phyloP scores from a whole-genome alignment of 495 filamentous ascomycete genomes.

The Penicillium cinerascens region DNA sequence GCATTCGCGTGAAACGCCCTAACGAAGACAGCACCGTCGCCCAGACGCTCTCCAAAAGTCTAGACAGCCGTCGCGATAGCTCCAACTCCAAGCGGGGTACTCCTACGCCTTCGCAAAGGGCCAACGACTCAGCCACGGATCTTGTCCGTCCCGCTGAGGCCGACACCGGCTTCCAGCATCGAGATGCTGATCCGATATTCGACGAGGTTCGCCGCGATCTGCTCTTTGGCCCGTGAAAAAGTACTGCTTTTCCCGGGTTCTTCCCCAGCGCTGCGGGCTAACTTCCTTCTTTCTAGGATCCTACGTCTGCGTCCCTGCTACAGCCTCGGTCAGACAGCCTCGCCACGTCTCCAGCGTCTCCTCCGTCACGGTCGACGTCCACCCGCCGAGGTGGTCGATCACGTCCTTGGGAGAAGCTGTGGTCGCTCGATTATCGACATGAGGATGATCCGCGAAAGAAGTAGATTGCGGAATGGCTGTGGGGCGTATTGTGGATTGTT shows the following conservation, averaged over 20 bases:
- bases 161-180: constrained; percentile 28
- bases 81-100: constrained; percentile 69
- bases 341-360: constrained; percentile 8
- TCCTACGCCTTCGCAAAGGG: constrained; percentile 30
- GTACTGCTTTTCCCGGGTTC: constrained; percentile 28
- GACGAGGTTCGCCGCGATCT: constrained; percentile 52
- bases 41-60: constrained; percentile 76
- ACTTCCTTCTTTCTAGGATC: constrained; percentile 1
- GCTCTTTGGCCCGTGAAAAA: constrained; percentile 43
- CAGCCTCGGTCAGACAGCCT: neutral
- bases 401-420: constrained; percentile 52
- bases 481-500: constrained; percentile 2
- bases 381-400: constrained; percentile 22
- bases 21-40: constrained; percentile 58
- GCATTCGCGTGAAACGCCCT: constrained; percentile 55
- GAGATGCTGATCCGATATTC: constrained; percentile 38
- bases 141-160: constrained; percentile 34
- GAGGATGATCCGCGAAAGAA: constrained; percentile 30
- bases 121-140: constrained; percentile 37
- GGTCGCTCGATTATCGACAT: constrained; percentile 49
- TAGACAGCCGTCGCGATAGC: constrained; percentile 87
- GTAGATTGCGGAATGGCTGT: neutral
- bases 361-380: constrained; percentile 22
- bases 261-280: neutral
- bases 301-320: neutral